Base-by-base conservation (phyloP, 306 rosid species). In the Trichosanthes cucumerina region DNA sequence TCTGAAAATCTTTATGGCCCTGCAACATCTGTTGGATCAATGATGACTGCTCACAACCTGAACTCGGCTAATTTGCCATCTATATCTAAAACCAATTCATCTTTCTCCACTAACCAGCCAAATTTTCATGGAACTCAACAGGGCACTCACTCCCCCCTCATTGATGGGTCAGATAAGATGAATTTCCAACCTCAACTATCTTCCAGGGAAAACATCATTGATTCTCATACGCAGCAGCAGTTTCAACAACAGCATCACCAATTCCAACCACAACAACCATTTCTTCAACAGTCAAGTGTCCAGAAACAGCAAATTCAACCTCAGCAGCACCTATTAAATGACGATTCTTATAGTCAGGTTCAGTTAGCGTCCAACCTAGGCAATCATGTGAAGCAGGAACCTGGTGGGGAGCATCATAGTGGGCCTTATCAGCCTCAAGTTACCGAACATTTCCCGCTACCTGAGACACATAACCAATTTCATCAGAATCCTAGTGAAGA, bases 391-490 rank as follows among this genome's bases (percentile, higher is more conserved):
- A 95, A 92, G 82, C 81, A 86, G 59, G 97, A 92, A 81, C 87
- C 91, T 82, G 91, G 82, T 66, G 69, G 86, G 56, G 96, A 90
- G 79, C 89, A 82, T 62, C 88, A 89, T 63, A 88, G 87, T 83
- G 97, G 89, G 73, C 85, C 78, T 74, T 52, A 88, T 57, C 88
- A 71, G 69, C 84, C 93, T 28, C 93, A 87, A 58, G 79, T 78
- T 49, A 73, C 89, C 64, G 98, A 91, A 46, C 91, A 88, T 75
- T 91, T 90, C 80, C 91, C 86, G 60, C 53, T 89, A 80, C 59
- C 99, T 77, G 91, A 90, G 84, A 83, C 87, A 83, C 93, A 86
- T 74, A 91, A 81, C 80, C 97, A 95, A 84, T 91, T 91, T 83
- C 96, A 88, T 80, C 92, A 84, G 85, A 86, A 77, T 58, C 60